Base-by-base conservation (phyloP, 1,284 basidiomycete genomes). In the Pulveroboletus sp. region DNA sequence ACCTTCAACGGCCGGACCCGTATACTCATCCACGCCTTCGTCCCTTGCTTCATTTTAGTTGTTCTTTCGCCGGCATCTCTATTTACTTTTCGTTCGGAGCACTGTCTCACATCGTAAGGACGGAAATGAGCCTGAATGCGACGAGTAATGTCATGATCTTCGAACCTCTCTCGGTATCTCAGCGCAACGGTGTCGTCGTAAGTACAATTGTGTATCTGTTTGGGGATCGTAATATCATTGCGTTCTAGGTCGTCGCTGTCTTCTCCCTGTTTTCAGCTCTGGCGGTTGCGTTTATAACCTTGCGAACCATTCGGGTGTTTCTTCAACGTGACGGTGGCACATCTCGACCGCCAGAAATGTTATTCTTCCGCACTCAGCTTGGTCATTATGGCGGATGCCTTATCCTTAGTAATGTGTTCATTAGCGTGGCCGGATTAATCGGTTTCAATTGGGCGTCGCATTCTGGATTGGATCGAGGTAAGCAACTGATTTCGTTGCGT, bases 301-400 rank as follows among this genome's bases (percentile, higher is more conserved):
- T 61, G 29, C 58, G 71, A 24, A 53, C 49, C 35, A 40, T 66
- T 46, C 69, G 58, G 45, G 56, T 58, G 56, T 59, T 63, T 48
- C 49, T 65, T 62, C 61, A 57, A 44, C 58, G 48, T 29, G 35
- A 62, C 43, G 49, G 57, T 50, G 48, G 25, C 52, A 62, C 44
- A 22, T 62, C 50, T 40, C 67, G 52, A 58, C 65, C 63, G 55
- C 73, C 74, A 46, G 82, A 84, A 67, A 81, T 79, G 40, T 71
- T 83, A 52, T 88, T 90, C 70, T 87, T 90, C 69, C 78, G 79
- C 58, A 87, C 86, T 8, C 86, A 87, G 59, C 77, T 89, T 14
- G 88, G 88, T 14, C 78, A 81, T 50, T 89, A 89, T 68, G 79
- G 81, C 17, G 77, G 76, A 43, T 87, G 83, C 63, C 75, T 91